Evolutionary conservation across 208 protist species (phyloP), one percentile per base, ranked within the genome.

Genomic region (Leptomonas pyrrhocoris): DNA sequence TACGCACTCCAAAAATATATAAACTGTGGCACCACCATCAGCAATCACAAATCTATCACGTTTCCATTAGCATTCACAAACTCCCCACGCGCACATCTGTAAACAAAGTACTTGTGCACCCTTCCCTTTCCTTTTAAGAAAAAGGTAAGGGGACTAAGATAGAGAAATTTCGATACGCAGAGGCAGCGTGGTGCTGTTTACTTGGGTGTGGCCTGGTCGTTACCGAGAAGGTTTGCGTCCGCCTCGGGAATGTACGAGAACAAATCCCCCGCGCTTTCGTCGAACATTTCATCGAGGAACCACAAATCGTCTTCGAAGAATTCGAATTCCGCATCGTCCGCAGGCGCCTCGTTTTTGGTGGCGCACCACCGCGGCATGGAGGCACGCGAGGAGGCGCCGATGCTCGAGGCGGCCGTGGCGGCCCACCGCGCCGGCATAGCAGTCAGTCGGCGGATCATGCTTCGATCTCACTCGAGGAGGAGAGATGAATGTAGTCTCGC

Each of bases 251-350:
- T 89, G 62, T 82, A 92, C n/a, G 77, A 77, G 45, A 82, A 84
- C 49, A 89, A 68, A 46, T 95, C 90, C 0, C 73, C 71, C 5
- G 72, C 59, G 45, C 76, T 78, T 54, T 93, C 89, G 50, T 86
- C 85, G 50, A 84, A 84, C 31, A 91, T 68, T 67, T 95, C 86
- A 55, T 92, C 87, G 18, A 95, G 81, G 63, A 95, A 95, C 59
- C 77, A 79, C 45, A 95, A 74, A 48, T 95, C 90, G 34, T 89
- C 84, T 21, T 95, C 81, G 51, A 89, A 89, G 54, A 90, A 84
- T 56, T 88, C 83, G 16, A 88, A 84, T 38, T 84, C 75, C 8
- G 74, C 77, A 18, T 72, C 81, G 28, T 84, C 83, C 6, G 54
- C 54, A 13, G 60, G 51, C 19, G 75, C 55, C 45, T 74, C 73